Evolutionary conservation across 768 basidiomycete species (phyloP).

Genomic region (Termitomyces sp.): DNA sequence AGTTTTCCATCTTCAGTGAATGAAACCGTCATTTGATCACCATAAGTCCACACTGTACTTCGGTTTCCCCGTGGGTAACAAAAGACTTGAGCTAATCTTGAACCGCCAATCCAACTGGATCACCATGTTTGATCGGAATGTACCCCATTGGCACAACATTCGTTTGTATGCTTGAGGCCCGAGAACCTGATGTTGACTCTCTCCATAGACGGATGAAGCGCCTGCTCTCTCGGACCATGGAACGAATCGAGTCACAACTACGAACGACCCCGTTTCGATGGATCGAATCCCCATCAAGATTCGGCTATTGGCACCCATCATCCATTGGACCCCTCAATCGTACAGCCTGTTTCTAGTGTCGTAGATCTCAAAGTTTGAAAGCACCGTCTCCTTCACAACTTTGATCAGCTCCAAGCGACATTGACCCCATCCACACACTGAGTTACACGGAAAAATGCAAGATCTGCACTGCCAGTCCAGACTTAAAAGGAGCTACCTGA

Average conservation of each 20-base stretch:
- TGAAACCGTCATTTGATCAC: background rate
- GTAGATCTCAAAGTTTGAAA: conserved; percentile 15
- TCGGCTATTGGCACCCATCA: conserved; percentile 9
- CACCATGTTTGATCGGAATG: background rate
- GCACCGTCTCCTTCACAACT: conserved; percentile 19
- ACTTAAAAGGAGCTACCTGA: conserved; percentile 43
- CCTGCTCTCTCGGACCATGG: background rate
- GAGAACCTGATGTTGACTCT: background rate
- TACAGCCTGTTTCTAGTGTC: conserved; percentile 28
- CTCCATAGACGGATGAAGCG: background rate
- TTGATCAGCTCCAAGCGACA: conserved; percentile 17
- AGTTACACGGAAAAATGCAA: conserved; percentile 15
- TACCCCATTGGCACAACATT: background rate
- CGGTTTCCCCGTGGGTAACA: background rate
- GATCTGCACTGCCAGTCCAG: conserved; percentile 41
- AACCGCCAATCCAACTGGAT: background rate
- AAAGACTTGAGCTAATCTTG: too few relatives aligned
- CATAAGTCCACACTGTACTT: background rate
- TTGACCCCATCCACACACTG: conserved; percentile 21
- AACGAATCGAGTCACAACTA: background rate
- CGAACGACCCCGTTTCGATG: conserved; percentile 5
- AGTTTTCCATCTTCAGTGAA: background rate
- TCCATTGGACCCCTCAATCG: conserved; percentile 3
- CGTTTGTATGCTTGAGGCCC: background rate
- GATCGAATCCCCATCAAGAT: conserved; percentile 5